A percentile compares a stretch with the other conserved stretches of the same genome.
These are phyloP conservation scores for Apiospora phragmitis DNA, from an alignment of 2,329 filamentous ascomycete species.

Conservation along the genomic window DNA sequence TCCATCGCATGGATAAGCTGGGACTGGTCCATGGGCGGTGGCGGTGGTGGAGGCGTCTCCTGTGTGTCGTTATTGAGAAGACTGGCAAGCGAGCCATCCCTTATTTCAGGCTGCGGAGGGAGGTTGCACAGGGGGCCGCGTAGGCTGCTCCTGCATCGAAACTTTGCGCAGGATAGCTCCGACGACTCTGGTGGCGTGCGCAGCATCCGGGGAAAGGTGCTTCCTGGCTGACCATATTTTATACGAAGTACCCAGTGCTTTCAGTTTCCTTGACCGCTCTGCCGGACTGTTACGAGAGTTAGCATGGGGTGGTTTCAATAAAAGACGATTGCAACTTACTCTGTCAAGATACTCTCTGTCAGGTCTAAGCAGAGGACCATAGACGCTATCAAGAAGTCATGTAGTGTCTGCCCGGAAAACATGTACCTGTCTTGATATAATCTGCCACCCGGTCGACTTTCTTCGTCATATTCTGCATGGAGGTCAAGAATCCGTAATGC, in stretches of 20 bases:
- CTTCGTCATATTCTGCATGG: conserved; percentile 47
- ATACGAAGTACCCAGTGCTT: conserved; percentile 40
- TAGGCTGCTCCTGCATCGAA: conserved; percentile 29
- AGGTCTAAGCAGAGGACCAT: conserved; percentile 60
- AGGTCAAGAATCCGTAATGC: conserved; percentile 46
- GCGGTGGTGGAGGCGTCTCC: conserved; percentile 17
- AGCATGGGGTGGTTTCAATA: conserved; percentile 12
- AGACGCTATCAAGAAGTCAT: conserved; percentile 59
- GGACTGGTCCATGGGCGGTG: conserved; percentile 24
- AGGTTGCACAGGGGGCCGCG: conserved; percentile 20
- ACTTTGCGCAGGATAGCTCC: conserved; percentile 43
- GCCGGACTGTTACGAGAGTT: conserved; percentile 22
- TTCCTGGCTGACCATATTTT: conserved; percentile 43
- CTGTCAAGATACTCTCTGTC: conserved; percentile 38
- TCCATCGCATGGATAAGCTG: conserved; percentile 25
- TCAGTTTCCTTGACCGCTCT: conserved; percentile 36
- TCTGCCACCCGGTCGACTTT: conserved; percentile 48
- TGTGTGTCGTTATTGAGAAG: conserved; percentile 33
- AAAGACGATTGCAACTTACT: conserved; percentile 28
- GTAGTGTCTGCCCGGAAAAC: conserved; percentile 51
- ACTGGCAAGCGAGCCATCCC: conserved; percentile 32
- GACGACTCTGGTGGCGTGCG: conserved; percentile 43
- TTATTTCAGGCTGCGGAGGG: conserved; percentile 27
- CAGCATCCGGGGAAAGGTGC: conserved; percentile 40
- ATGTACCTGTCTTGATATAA: conserved; percentile 55